phyloP scores from a whole-genome alignment of 768 basidiomycete genomes.

The Cyathus striatus region DNA sequence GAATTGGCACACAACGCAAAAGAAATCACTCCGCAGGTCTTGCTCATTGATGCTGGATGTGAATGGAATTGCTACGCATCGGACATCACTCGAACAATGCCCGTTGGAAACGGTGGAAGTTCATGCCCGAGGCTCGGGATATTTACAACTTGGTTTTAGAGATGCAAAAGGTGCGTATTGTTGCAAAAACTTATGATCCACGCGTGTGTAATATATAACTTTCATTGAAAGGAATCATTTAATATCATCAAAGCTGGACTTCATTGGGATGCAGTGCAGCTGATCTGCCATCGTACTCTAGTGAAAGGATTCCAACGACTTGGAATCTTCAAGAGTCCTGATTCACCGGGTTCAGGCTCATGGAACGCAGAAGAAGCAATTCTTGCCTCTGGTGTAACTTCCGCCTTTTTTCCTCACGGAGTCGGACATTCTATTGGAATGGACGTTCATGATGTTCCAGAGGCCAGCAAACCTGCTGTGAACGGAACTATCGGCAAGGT shows the following conservation, averaged over 20 bases:
- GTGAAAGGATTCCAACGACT: constrained; percentile 76
- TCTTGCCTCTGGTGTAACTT: constrained; percentile 67
- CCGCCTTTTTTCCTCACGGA: constrained; percentile 94
- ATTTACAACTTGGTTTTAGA: constrained; percentile 86
- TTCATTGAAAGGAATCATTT: constrained; percentile 53
- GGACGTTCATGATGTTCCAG: constrained; percentile 92
- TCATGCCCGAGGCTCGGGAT: constrained; percentile 71
- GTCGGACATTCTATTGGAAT: constrained; percentile 87
- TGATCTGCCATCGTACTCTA: constrained; percentile 78
- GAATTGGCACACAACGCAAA: constrained; percentile 36
- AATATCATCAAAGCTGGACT: constrained; percentile 66
- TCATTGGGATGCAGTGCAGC: constrained; percentile 88
- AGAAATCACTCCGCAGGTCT: constrained; percentile 58
- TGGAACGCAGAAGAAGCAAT: constrained; percentile 66
- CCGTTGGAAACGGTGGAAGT: constrained; percentile 94
- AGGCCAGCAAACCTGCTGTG: constrained; percentile 65
- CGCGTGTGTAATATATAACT: no score
- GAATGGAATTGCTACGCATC: constrained; percentile 62
- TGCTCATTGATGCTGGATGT: constrained; percentile 93
- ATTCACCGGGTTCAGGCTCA: constrained; percentile 41
- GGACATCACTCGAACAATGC: constrained; percentile 76
- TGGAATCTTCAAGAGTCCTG: constrained; percentile 74
- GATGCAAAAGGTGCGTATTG: constrained; percentile 73
- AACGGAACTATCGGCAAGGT: constrained; percentile 45
- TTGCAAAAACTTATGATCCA: no score